Base-by-base conservation (phyloP, 495 filamentous ascomycete species). In the Niebla homalea region DNA sequence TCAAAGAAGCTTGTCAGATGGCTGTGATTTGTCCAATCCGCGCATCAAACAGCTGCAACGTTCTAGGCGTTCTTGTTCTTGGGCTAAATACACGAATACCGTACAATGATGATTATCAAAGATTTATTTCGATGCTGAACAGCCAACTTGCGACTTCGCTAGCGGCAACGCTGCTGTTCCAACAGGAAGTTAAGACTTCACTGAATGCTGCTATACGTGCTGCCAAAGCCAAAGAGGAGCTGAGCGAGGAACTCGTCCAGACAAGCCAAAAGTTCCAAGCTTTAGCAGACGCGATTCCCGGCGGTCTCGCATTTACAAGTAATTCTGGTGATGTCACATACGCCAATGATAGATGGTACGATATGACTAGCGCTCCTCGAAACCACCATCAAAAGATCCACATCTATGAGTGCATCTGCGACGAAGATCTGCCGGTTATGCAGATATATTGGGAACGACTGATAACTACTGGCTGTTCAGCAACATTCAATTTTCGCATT, bases 11-110 rank as follows among this genome's bases (percentile, higher is more conserved):
- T 0, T 80, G 77, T 55, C 67, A 66, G 16, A 75, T 79, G 2
- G 75, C 79, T 29, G 80, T 87, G 19, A 69, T 83, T 16, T 85
- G 83, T 58, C 79, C 83, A 0, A 77, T 87, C 26, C 78, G 83
- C 54, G 77, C 80, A 1, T 84, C 81, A 15, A 84, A 75, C 12
- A 76, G 75, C 2, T 77, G 77, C 8, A 72, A 77, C 26, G 69
- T 69, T 5, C 70, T 85, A 7, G 83, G 83, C 3, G 85, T 85
- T 56, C 65, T 85, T 23, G 75, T 85, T 1, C 67, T 85, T 57
- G 83, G 81, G 22, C 62, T 81, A 3, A 87, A 87, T 60, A 81
- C 81, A 26, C 65, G 81, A 21, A 70, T 80, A 45, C 80, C 74
- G 16, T 87, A 80, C 53, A 79, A 87, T 56, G 74, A 78, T 43